Evolutionary conservation across 2,329 filamentous ascomycete genomes (phyloP).

Genomic region (Monilinia laxa): DNA sequence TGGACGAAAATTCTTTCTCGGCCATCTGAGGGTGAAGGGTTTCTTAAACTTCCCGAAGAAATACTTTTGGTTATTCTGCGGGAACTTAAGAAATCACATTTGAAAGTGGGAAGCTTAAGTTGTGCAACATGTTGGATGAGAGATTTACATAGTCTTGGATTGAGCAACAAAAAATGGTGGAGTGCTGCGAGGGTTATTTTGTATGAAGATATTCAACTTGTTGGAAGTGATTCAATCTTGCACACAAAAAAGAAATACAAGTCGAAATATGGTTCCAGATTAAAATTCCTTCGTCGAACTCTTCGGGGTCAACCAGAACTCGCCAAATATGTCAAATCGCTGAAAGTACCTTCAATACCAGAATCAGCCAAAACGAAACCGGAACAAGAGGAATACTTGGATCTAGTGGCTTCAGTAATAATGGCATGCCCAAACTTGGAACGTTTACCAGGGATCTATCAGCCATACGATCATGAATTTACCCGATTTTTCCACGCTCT

Average conservation of each 20-base stretch:
- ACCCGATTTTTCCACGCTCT: constrained; percentile 59
- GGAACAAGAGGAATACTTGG: constrained; percentile 52
- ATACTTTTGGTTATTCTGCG: constrained; percentile 57
- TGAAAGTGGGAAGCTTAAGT: constrained; percentile 49
- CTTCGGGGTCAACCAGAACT: constrained; percentile 54
- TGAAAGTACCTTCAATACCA: constrained; percentile 55
- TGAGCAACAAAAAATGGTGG: constrained; percentile 53
- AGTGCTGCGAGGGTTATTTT: constrained; percentile 45
- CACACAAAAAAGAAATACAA: constrained; percentile 58
- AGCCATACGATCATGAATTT: constrained; percentile 56
- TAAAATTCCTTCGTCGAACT: constrained; percentile 58
- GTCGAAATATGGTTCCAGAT: constrained; percentile 51
- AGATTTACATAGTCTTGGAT: constrained; percentile 53
- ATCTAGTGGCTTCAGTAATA: constrained; percentile 58
- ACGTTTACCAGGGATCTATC: constrained; percentile 54
- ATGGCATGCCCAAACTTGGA: constrained; percentile 67
- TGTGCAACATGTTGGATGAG: constrained; percentile 67
- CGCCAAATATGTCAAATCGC: constrained; percentile 54
- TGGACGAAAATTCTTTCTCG: constrained; percentile 21
- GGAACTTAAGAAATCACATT: constrained; percentile 53
- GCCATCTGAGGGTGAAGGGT: constrained; percentile 48
- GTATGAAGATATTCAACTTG: constrained; percentile 58
- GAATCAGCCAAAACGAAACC: constrained; percentile 41
- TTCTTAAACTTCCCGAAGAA: constrained; percentile 57
- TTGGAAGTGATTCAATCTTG: constrained; percentile 53